Percentiles rank a stretch among this genome's conserved stretches.
phyloP scores from a whole-genome alignment of 2,329 filamentous ascomycete species.

The Fusarium protoensiforme region DNA sequence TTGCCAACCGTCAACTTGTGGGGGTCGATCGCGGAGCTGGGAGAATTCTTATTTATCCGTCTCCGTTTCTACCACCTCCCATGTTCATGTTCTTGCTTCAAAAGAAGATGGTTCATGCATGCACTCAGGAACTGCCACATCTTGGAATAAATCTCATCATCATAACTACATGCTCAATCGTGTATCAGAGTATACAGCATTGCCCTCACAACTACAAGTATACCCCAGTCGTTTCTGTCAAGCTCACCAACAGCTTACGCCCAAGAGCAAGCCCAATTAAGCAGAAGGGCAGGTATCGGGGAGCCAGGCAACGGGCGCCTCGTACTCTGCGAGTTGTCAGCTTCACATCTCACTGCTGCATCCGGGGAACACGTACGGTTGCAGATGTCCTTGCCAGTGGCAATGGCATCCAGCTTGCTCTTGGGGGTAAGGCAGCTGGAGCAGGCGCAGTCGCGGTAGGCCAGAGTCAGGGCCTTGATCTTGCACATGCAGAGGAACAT shows the following conservation, averaged over 20 bases:
- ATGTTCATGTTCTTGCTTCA: not conserved
- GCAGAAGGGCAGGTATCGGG: not conserved
- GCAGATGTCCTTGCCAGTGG: not conserved
- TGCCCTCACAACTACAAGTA: not conserved
- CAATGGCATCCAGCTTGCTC: not conserved
- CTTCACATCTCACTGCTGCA: not conserved
- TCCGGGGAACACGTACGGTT: not conserved
- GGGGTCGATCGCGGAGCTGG: not conserved
- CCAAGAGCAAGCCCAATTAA: not conserved
- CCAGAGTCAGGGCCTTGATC: not conserved
- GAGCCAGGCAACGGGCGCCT: not conserved
- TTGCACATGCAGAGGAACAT: not conserved
- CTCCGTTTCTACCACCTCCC: not conserved
- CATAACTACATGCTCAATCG: constrained; percentile 1
- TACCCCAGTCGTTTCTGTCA: not conserved
- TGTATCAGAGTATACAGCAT: not conserved
- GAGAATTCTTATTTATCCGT: not conserved
- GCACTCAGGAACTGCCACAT: not conserved
- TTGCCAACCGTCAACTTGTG: not conserved
- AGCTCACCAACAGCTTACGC: not conserved
- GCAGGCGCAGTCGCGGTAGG: not conserved
- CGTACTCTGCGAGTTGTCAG: not conserved
- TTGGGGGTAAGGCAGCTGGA: not conserved
- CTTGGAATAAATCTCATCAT: not conserved
- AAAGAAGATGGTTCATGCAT: not conserved